A percentile compares a stretch with the other conserved stretches of the same genome.
Conservation (phyloP, 495 filamentous ascomycete species). For the Aspergillus indologenus region DNA sequence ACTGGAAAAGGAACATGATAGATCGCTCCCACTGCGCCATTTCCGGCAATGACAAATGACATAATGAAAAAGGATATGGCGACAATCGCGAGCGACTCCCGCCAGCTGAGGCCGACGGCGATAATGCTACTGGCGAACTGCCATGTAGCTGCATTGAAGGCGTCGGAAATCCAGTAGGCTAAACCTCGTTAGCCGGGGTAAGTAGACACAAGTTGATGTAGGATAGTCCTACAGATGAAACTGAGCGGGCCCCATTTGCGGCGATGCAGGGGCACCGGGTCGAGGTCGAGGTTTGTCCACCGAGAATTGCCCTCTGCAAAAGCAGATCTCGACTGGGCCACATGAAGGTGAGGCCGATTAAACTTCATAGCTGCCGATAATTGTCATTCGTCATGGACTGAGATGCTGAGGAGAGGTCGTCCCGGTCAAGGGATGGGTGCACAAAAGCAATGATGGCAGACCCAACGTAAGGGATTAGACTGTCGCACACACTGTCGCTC, state of each 20-base stretch:
- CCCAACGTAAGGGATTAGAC: background rate
- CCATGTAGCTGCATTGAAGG: slow-evolving; percentile 61
- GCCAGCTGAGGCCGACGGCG: slow-evolving; percentile 60
- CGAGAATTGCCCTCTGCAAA: slow-evolving; percentile 40
- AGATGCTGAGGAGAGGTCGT: background rate
- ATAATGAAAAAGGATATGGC: slow-evolving; percentile 61
- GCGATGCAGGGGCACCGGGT: slow-evolving; percentile 38
- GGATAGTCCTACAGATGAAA: slow-evolving; percentile 32
- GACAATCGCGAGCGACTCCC: slow-evolving; percentile 59
- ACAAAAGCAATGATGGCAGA: background rate
- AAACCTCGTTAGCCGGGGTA: slow-evolving; percentile 1
- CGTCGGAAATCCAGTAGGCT: slow-evolving; percentile 65
- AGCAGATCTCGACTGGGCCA: slow-evolving; percentile 34
- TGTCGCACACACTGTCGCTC: background rate
- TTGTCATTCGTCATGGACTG: background rate
- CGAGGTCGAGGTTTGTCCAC: slow-evolving; percentile 46
- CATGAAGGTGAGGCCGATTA: slow-evolving; percentile 29
- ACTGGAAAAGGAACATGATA: slow-evolving; percentile 69
- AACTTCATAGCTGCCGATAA: slow-evolving; percentile 21
- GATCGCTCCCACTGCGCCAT: slow-evolving; percentile 59
- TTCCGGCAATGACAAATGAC: slow-evolving; percentile 59
- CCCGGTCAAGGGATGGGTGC: background rate
- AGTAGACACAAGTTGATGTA: background rate
- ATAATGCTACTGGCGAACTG: slow-evolving; percentile 59
- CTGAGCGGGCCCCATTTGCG: slow-evolving; percentile 44